Conservation (phyloP, 129 eudicot species). For the Tagetes erecta region DNA sequence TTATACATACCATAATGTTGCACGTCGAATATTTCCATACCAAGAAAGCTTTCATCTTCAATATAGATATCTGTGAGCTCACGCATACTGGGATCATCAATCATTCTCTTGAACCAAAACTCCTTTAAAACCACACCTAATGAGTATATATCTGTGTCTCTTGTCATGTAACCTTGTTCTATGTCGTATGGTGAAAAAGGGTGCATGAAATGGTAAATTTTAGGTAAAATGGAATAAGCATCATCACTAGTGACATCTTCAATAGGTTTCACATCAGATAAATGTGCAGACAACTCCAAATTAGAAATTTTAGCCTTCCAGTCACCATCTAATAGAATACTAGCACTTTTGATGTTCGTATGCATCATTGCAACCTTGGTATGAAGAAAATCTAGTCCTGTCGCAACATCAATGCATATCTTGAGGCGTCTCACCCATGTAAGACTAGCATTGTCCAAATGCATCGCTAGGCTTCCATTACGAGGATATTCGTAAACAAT, state of each 20-base stretch:
- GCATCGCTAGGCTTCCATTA: neutral
- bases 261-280: neutral
- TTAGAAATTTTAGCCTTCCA: constrained; percentile 23
- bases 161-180: neutral
- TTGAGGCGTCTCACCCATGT: neutral
- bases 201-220: neutral
- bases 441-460: neutral
- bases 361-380: neutral
- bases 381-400: constrained; percentile 8
- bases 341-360: neutral
- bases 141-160: neutral
- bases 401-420: neutral
- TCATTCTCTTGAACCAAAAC: neutral
- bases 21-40: neutral
- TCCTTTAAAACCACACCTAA: neutral
- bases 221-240: neutral
- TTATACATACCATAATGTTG: neutral
- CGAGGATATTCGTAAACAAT: neutral
- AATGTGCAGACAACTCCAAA: neutral
- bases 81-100: too few species aligned
- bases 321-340: neutral
- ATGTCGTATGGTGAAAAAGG: neutral
- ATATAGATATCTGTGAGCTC: neutral
- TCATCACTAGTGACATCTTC: neutral
- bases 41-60: too few species aligned